These are phyloP conservation scores for Fusarium sororula DNA, from an alignment of 2,329 filamentous ascomycete species.

Conservation along the genomic window DNA sequence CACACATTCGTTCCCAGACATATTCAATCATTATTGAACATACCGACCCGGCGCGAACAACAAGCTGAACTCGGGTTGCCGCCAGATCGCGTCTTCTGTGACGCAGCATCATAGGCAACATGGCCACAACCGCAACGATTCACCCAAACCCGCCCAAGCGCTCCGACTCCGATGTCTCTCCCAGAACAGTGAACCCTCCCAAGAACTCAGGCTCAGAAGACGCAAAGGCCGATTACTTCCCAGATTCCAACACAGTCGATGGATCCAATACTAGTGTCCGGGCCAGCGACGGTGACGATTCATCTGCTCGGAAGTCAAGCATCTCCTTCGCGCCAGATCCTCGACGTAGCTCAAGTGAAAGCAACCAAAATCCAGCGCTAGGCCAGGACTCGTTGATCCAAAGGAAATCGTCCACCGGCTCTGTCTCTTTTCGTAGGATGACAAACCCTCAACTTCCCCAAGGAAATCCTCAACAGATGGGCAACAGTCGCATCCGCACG, in stretches of 20 bases:
- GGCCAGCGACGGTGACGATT: conserved; percentile 46
- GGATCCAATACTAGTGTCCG: conserved; percentile 37
- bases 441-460: conserved; percentile 58
- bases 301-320: conserved; percentile 45
- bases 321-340: conserved; percentile 50
- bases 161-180: conserved; percentile 56
- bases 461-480: conserved; percentile 56
- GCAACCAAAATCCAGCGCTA: conserved; percentile 39
- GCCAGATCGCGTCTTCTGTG: background rate
- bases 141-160: conserved; percentile 43
- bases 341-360: conserved; percentile 40
- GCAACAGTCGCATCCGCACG: conserved; percentile 53
- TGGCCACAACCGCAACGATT: conserved; percentile 36
- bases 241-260: conserved; percentile 37
- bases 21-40: background rate
- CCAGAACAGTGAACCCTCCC: conserved; percentile 45
- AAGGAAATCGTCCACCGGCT: conserved; percentile 58
- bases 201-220: conserved; percentile 17
- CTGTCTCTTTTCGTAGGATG: conserved; percentile 57
- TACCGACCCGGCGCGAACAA: background rate
- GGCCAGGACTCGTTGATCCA: conserved; percentile 35
- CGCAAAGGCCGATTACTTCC: conserved; percentile 40
- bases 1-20: conserved; percentile 14
- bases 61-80: background rate
- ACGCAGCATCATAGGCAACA: conserved; percentile 14